Evolutionary conservation across 495 filamentous ascomycete species (phyloP), one percentile per base, ranked within the genome.

Genomic region (Darksidea phi): DNA sequence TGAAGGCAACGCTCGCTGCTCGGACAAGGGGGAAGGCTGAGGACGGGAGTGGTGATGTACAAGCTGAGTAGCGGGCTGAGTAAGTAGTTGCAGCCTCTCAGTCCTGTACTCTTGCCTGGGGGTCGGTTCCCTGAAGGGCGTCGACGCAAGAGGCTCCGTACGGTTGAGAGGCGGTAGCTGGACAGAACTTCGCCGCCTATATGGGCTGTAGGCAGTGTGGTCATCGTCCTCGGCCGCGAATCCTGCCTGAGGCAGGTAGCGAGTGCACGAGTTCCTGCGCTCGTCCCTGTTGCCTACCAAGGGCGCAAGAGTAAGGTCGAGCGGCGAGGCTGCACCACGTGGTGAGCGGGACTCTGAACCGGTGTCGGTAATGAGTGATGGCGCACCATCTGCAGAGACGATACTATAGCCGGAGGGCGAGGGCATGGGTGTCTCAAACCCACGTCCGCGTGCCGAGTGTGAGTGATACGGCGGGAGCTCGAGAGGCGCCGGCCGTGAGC

Each of bases 281-380:
- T 70, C 71, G 13, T 55, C 61, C 13, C 61, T 45, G 4, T 54
- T 54, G 10, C 71, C 66, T 18, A 71, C 58, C 37, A 75, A 54
- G 12, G 74, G 73, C 32, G 70, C 70, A 25, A 74, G 71, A 48
- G 54, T 63, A n/a, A 54, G 21, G 48, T 68, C 72, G 32, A 71
- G 59, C 28, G 66, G 68, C 28, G 67, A 73, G 6, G 64, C 45
- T 21, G 63, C 66, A 20, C 65, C 61, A 48, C 68, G 66, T 45
- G 67, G 68, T 49, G 73, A 75, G 36, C 69, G 78, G 64, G 59
- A 83, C n/a, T 80, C 76, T 0, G 85, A 88, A 65, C 84, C 81
- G 58, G 79, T 80, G 68, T 90, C 87, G 1, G 88, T 90, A 25
- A 89, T 77, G 63, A 90, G 79, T 2, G 86, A 89, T 24, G 87